Evolutionary conservation across 495 filamentous ascomycete genomes (phyloP).

Genomic region (Aspergillus ellipticus): DNA sequence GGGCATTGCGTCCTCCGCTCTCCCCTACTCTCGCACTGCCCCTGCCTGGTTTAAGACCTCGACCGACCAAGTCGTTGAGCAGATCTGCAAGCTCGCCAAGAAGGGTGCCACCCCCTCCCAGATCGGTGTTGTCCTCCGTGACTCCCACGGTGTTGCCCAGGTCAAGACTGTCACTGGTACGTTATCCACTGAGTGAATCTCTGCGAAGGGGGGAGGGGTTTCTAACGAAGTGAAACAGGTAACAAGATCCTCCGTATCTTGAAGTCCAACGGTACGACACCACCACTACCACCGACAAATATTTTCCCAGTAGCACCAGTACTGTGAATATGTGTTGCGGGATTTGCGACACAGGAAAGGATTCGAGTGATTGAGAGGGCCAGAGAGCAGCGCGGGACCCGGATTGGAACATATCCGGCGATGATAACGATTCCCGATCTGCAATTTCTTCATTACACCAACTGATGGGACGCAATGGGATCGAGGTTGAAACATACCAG

Average conservation of each 20-base stretch:
- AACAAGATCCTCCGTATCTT: constrained; percentile 99
- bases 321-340: constrained; percentile 1
- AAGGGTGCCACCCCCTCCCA: constrained; percentile 96
- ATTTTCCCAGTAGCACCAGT: constrained; percentile 7
- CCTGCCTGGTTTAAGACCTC: constrained; percentile 94
- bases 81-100: constrained; percentile 98
- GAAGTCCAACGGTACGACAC: constrained; percentile 81
- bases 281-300: constrained; percentile 14
- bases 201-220: constrained; percentile 12
- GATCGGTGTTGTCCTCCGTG: constrained; percentile 97
- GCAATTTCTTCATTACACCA: background rate
- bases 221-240: constrained; percentile 50
- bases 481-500: constrained; percentile 1
- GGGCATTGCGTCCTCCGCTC: constrained; percentile 89
- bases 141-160: constrained; percentile 95
- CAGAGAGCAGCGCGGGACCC: background rate
- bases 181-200: constrained; percentile 22
- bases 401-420: background rate
- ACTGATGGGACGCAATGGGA: background rate
- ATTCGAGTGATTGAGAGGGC: no score
- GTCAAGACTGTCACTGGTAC: constrained; percentile 95
- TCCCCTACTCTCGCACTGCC: constrained; percentile 91
- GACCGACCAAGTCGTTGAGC: constrained; percentile 86
- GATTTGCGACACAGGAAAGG: no score
- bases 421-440: background rate